Evolutionary conservation across 2,329 filamentous ascomycete genomes (phyloP).

Genomic region (Emergomyces orientalis): DNA sequence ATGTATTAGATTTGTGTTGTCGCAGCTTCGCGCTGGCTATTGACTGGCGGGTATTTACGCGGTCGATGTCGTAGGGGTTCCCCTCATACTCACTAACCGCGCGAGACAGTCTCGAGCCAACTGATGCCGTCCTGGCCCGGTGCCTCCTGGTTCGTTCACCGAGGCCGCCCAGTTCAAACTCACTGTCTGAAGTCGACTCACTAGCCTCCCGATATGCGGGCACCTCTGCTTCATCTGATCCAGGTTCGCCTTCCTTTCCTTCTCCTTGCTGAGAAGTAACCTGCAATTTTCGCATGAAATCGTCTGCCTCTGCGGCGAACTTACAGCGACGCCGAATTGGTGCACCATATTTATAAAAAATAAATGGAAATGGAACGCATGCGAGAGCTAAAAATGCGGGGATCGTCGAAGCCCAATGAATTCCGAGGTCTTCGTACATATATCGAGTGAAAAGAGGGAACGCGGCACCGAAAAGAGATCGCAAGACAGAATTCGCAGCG

Average conservation of each 20-base stretch:
- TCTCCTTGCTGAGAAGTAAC: slow-evolving; percentile 5
- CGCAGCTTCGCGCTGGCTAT: slow-evolving; percentile 5
- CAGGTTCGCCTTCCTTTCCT: slow-evolving; percentile 1
- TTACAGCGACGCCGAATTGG: slow-evolving; percentile 58
- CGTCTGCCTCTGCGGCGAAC: slow-evolving; percentile 58
- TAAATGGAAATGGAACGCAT: slow-evolving; percentile 64
- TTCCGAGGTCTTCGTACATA: slow-evolving; percentile 48
- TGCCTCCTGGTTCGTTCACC: not conserved
- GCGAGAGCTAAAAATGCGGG: slow-evolving; percentile 64
- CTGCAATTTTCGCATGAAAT: slow-evolving; percentile 44
- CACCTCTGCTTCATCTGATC: not conserved
- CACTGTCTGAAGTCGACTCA: not conserved
- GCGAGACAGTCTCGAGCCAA: not conserved
- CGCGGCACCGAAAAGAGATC: slow-evolving; percentile 65
- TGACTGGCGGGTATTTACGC: slow-evolving; percentile 29
- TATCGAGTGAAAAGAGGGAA: slow-evolving; percentile 65
- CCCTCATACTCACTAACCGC: slow-evolving; percentile 31
- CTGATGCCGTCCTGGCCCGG: not conserved
- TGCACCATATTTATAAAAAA: slow-evolving; percentile 65
- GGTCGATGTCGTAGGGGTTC: slow-evolving; percentile 38
- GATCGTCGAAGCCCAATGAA: slow-evolving; percentile 66
- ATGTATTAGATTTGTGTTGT: not conserved
- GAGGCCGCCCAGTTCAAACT: not conserved
- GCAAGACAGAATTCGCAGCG: slow-evolving; percentile 69
- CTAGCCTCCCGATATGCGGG: not conserved